Base-by-base conservation (phyloP, 179 eudicot genomes). In the Silene vulgaris region DNA sequence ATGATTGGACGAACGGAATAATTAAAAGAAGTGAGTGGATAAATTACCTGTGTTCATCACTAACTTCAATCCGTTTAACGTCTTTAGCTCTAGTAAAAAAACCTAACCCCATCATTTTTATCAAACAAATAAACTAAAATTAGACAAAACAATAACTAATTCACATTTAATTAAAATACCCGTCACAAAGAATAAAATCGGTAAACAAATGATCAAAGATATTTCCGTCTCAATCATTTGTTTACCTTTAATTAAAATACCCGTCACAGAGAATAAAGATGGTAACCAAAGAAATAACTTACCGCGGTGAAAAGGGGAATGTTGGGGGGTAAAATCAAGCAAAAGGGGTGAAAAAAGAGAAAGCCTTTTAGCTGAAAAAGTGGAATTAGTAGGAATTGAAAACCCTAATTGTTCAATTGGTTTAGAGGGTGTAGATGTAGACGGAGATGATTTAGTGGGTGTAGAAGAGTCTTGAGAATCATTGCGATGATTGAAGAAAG, bases 11-110 rank as follows among this genome's bases (percentile, higher is more conserved):
- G 45, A 35, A 35, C 6, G 40, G 3, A 48, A 48, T 12, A 52
- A 52, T 50, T 50, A 12, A 52, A 56, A 56, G 3, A 56, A 56
- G 3, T 56, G 60, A 56, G 60, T 16, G 60, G 20, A 56, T 56
- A 56, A n/a, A 16, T 28, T 85, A 90, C 96, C 91, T 85, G 82
- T 87, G 84, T 57, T 80, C 81, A 85, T 90, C 91, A 45, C 76
- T 85, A 3, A 88, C 82, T 84, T 81, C 88, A 81, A 91, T 86
- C 78, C 76, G 80, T 83, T 86, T 78, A 29, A 86, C 83, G 35
- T 89, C 89, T 76, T 91, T 89, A 71, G 92, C 84, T 83, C 97
- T 82, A 17, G 93, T 89, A 20, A 89, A 76, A 76, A 91, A 84
- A 84, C 75, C 98, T 91, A 86, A 78, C 21, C 23, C 71, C 79